Percentiles rank a stretch among this genome's conserved stretches.
Conservation (phyloP, 2,329 filamentous ascomycete species). For the Lasiodiplodia gonubiensis region DNA sequence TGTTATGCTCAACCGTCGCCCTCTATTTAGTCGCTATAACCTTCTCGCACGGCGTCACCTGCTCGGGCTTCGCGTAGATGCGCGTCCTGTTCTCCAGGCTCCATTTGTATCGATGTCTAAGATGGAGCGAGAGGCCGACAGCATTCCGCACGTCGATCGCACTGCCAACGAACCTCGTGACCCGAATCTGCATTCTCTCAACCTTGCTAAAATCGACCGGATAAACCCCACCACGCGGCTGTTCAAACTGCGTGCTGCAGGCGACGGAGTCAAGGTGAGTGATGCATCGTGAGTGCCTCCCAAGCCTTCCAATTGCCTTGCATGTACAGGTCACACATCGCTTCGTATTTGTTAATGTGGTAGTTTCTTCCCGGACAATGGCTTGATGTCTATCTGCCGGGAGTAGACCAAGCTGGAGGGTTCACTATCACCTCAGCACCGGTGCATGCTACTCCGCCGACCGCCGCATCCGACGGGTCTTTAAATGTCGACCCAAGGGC, state of each 20-base stretch:
- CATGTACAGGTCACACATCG: not conserved
- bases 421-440: constrained; percentile 86
- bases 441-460: constrained; percentile 40
- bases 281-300: not conserved
- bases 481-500: constrained; percentile 27
- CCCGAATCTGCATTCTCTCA: constrained; percentile 66
- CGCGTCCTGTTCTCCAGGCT: too few species aligned
- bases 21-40: not conserved
- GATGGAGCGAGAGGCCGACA: not conserved
- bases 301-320: not conserved
- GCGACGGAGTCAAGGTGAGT: constrained; percentile 56
- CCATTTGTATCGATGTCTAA: not conserved
- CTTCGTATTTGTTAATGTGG: constrained; percentile 20
- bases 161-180: constrained; percentile 77
- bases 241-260: constrained; percentile 66
- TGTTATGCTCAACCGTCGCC: not conserved
- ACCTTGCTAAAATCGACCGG: constrained; percentile 64
- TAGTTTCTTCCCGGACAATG: constrained; percentile 85
- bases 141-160: constrained; percentile 66
- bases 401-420: constrained; percentile 72
- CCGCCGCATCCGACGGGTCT: constrained; percentile 33
- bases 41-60: not conserved
- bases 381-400: constrained; percentile 81
- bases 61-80: too few species aligned
- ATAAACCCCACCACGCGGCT: constrained; percentile 72